Evolutionary conservation across 805 yeast species (phyloP).

Genomic region (Candida odintsovae): DNA sequence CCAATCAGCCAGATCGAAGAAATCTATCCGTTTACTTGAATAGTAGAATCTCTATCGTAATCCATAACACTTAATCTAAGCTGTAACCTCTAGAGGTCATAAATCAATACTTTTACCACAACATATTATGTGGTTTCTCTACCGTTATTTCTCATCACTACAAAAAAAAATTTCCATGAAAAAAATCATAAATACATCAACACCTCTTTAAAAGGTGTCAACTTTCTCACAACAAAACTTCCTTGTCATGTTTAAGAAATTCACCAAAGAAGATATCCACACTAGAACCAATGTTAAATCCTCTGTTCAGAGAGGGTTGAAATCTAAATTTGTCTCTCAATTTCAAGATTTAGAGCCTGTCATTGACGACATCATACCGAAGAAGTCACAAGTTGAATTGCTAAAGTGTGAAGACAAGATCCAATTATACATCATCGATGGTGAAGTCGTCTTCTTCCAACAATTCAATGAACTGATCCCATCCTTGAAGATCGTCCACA

Average conservation of each 20-base stretch:
- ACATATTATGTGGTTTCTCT: too few species aligned
- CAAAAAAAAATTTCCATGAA: too few species aligned
- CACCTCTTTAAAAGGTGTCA: neutral
- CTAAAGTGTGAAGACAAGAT: conserved; percentile 89
- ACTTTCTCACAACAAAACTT: neutral
- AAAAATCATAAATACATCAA: neutral
- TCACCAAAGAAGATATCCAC: conserved; percentile 81
- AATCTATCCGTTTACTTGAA: too few species aligned
- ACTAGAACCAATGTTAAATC: conserved; percentile 89
- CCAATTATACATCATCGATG: conserved; percentile 67
- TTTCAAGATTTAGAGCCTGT: conserved; percentile 70
- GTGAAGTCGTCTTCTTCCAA: conserved; percentile 72
- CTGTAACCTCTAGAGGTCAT: too few species aligned
- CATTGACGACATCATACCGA: conserved; percentile 81
- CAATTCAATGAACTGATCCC: conserved; percentile 79
- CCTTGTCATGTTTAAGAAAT: conserved; percentile 46
- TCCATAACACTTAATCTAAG: too few species aligned
- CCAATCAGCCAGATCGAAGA: too few species aligned
- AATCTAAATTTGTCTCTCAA: conserved; percentile 63
- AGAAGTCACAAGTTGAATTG: conserved; percentile 74
- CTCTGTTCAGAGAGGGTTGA: conserved; percentile 88
- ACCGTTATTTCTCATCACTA: too few species aligned
- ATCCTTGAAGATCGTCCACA: conserved; percentile 66
- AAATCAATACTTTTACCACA: too few species aligned
- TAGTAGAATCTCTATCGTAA: too few species aligned